Conservation (phyloP, 2,329 filamentous ascomycete genomes). For the Rhinocladiella similis region DNA sequence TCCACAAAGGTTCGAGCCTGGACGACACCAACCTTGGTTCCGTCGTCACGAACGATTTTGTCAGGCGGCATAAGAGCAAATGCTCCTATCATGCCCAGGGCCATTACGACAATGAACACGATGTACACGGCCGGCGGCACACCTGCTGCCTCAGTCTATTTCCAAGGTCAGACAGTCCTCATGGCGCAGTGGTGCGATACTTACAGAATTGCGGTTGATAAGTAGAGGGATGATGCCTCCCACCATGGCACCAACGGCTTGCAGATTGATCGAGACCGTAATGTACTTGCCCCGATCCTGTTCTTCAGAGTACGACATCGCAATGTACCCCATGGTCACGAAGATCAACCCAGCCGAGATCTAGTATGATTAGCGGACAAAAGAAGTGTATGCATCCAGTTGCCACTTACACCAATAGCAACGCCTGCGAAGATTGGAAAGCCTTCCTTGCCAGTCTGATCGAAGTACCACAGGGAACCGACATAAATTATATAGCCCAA, state of each 20-base stretch:
- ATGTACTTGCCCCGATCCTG: slow-evolving; percentile 34
- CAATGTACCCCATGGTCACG: slow-evolving; percentile 35
- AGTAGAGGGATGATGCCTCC: slow-evolving; percentile 11
- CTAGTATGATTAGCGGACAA: not conserved
- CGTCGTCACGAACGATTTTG: slow-evolving; percentile 10
- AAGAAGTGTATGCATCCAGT: not conserved
- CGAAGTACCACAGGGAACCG: slow-evolving; percentile 14
- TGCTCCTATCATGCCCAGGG: not conserved
- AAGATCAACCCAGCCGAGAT: slow-evolving; percentile 30
- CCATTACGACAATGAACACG: slow-evolving; percentile 13
- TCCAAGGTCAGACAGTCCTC: not conserved
- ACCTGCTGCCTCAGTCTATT: slow-evolving; percentile 8
- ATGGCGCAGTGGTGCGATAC: not conserved
- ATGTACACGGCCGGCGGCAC: slow-evolving; percentile 10
- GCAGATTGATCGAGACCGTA: slow-evolving; percentile 33
- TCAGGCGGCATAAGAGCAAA: slow-evolving; percentile 5
- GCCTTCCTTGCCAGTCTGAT: slow-evolving; percentile 5
- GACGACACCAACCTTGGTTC: slow-evolving; percentile 31
- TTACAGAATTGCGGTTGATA: slow-evolving; percentile 8
- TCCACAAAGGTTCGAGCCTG: slow-evolving; percentile 31
- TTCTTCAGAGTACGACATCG: slow-evolving; percentile 37
- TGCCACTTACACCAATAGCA: slow-evolving; percentile 7
- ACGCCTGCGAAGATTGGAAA: slow-evolving; percentile 9
- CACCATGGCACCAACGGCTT: slow-evolving; percentile 30
- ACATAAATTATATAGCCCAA: slow-evolving; percentile 11